phyloP scores from a whole-genome alignment of 1,284 basidiomycete genomes.

The Cryptococcus jaspeensis region DNA sequence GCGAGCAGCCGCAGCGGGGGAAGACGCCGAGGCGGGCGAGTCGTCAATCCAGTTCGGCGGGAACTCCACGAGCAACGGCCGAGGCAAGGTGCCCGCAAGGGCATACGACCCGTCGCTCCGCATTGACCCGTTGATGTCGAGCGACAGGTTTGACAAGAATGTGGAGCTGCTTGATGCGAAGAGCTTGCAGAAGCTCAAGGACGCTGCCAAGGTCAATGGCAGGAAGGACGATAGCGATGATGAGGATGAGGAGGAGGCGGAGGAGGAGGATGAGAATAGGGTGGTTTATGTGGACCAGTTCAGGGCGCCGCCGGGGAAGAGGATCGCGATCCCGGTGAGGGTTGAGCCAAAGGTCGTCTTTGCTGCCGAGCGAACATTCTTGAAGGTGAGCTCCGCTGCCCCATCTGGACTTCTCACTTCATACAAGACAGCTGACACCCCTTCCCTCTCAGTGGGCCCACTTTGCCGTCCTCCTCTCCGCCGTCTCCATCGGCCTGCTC shows the following conservation, averaged over 20 bases:
- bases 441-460: slow-evolving; percentile 68
- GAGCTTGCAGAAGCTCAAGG: slow-evolving; percentile 56
- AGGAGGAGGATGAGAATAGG: slow-evolving; percentile 32
- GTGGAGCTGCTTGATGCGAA: slow-evolving; percentile 43
- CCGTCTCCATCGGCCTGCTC: slow-evolving; percentile 83
- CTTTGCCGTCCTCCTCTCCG: slow-evolving; percentile 82
- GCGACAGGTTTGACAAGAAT: slow-evolving; percentile 73
- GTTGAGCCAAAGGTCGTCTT: slow-evolving; percentile 95
- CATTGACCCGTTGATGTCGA: slow-evolving; percentile 81
- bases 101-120: slow-evolving; percentile 57
- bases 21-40: background rate
- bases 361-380: slow-evolving; percentile 70
- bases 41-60: background rate
- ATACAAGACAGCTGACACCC: background rate
- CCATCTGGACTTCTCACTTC: background rate
- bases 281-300: slow-evolving; percentile 66
- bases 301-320: slow-evolving; percentile 81
- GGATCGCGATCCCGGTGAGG: slow-evolving; percentile 86
- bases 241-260: slow-evolving; percentile 46
- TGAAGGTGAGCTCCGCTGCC: slow-evolving; percentile 51
- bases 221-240: slow-evolving; percentile 50
- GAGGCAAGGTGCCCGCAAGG: slow-evolving; percentile 4
- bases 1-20: too few relatives aligned
- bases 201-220: slow-evolving; percentile 56
- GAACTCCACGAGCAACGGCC: background rate